Conservation (phyloP, 225 moss, liverwort and hornwort species). For the Climacium dendroides region DNA sequence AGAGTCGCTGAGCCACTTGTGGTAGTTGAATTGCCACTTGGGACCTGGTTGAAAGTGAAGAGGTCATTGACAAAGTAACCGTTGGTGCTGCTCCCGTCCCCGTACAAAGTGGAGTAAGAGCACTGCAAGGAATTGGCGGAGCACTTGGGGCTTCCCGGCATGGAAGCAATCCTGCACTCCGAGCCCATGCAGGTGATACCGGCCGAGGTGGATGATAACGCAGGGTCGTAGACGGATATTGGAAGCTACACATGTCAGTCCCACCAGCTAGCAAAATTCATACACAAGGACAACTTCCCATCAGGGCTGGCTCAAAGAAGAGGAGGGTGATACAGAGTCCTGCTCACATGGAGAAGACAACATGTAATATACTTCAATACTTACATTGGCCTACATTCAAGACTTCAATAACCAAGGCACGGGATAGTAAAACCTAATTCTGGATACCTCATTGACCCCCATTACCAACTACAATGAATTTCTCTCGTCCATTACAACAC, state of each 20-base stretch:
- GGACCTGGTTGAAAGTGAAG: slow-evolving; percentile 41
- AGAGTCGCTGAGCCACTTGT: slow-evolving; percentile 33
- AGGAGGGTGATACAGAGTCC: not conserved
- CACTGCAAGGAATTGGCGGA: slow-evolving; percentile 21
- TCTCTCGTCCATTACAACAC: not conserved
- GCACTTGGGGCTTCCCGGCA: not conserved
- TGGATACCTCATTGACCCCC: not conserved
- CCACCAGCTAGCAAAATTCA: slow-evolving; percentile 8
- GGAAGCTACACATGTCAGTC: slow-evolving; percentile 40
- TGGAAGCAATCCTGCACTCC: slow-evolving; percentile 12
- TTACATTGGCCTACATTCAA: not conserved
- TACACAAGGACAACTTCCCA: not conserved
- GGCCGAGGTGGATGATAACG: slow-evolving; percentile 19
- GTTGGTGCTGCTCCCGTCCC: slow-evolving; percentile 68
- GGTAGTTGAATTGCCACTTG: slow-evolving; percentile 15
- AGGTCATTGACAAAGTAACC: slow-evolving; percentile 68
- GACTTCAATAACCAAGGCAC: not conserved
- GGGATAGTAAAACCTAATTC: not conserved
- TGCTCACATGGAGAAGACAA: not conserved
- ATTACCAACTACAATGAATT: not conserved
- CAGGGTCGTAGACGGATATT: slow-evolving; percentile 54
- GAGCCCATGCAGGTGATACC: slow-evolving; percentile 23
- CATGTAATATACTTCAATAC: not conserved
- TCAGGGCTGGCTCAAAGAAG: not conserved
- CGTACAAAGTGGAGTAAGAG: slow-evolving; percentile 51